phyloP scores from a whole-genome alignment of 495 filamentous ascomycete genomes.

The Delitschia confertaspora region DNA sequence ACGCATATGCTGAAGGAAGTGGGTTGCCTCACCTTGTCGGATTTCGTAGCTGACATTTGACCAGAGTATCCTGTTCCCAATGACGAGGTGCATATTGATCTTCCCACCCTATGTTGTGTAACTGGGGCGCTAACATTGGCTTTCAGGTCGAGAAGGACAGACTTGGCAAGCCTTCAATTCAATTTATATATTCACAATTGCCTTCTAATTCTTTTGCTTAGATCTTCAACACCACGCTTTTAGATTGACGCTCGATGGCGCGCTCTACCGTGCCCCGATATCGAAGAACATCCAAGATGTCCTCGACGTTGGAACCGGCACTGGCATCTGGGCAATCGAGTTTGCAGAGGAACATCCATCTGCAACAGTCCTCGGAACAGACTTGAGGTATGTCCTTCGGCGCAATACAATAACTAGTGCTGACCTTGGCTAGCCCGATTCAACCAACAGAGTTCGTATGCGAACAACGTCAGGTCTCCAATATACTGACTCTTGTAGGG shows the following conservation, averaged over 20 bases:
- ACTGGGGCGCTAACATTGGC: neutral
- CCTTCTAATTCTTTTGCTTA: slow-evolving; percentile 5
- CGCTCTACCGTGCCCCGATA: slow-evolving; percentile 39
- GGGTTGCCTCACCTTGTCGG: slow-evolving; percentile 21
- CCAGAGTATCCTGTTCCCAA: slow-evolving; percentile 49
- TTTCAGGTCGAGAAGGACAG: slow-evolving; percentile 39
- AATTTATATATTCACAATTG: neutral
- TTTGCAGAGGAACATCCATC: slow-evolving; percentile 28
- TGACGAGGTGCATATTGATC: slow-evolving; percentile 39
- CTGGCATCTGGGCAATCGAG: slow-evolving; percentile 25
- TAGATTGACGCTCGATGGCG: slow-evolving; percentile 36
- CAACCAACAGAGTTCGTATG: slow-evolving; percentile 14
- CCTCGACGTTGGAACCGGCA: slow-evolving; percentile 37
- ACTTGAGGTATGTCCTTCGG: slow-evolving; percentile 9
- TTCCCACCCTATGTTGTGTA: neutral
- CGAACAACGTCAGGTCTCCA: no score
- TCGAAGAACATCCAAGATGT: slow-evolving; percentile 33
- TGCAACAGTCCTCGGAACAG: slow-evolving; percentile 23
- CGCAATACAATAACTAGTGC: neutral
- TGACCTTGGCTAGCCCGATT: slow-evolving; percentile 15
- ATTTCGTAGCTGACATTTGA: slow-evolving; percentile 16
- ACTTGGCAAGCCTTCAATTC: slow-evolving; percentile 38
- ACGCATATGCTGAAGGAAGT: slow-evolving; percentile 50
- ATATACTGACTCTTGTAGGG: slow-evolving; percentile 3
- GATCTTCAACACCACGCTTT: slow-evolving; percentile 45